These are phyloP conservation scores for Apiospora saccharicola DNA, from an alignment of 2,329 filamentous ascomycete species.

Conservation along the genomic window DNA sequence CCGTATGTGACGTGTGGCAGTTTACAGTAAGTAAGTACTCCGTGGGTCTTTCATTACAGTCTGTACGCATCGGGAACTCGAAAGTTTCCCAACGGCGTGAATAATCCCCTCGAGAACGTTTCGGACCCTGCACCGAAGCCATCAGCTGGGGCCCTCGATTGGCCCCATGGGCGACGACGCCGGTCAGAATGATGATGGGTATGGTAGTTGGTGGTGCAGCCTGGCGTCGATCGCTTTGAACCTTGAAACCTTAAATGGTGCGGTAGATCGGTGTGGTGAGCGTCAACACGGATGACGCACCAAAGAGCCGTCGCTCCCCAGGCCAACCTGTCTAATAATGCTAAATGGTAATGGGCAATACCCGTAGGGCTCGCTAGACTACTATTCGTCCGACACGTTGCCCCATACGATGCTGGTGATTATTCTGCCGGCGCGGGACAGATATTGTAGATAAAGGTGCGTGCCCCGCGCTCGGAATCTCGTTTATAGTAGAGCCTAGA, in stretches of 20 bases:
- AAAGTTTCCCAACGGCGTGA: background rate
- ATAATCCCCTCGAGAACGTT: background rate
- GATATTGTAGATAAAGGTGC: background rate
- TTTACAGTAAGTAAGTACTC: background rate
- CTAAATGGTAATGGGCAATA: background rate
- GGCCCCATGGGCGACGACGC: background rate
- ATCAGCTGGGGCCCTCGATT: background rate
- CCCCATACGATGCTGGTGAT: background rate
- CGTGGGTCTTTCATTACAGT: background rate
- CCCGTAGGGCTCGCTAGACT: slow-evolving; percentile 14
- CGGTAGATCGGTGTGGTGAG: background rate
- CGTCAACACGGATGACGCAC: slow-evolving; percentile 4
- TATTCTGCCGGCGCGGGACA: slow-evolving; percentile 15
- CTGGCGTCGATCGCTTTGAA: slow-evolving; percentile 1
- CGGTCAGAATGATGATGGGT: background rate
- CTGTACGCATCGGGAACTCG: background rate
- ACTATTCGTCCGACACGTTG: slow-evolving; percentile 14
- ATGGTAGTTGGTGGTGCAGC: background rate
- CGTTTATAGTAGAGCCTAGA: background rate
- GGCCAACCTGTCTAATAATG: background rate
- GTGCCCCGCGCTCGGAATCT: background rate
- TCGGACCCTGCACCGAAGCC: background rate
- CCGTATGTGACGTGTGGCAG: background rate
- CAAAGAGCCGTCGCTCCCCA: slow-evolving; percentile 1
- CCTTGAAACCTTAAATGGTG: slow-evolving; percentile 14